These are phyloP conservation scores for Fusarium sp. DNA, from an alignment of 2,329 filamentous ascomycete species.

Conservation along the genomic window DNA sequence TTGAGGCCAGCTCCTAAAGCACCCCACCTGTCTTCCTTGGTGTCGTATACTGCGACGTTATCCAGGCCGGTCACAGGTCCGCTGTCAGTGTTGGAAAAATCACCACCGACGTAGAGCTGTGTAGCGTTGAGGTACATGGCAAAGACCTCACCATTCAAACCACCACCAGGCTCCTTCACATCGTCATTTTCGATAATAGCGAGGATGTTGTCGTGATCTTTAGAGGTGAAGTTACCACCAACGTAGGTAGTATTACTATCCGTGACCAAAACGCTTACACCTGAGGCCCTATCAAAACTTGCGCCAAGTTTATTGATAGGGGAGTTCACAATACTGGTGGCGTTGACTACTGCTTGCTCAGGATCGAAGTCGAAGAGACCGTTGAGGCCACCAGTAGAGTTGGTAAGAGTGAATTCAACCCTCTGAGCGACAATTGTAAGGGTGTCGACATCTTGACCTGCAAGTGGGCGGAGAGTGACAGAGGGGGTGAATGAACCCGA, in stretches of 20 bases:
- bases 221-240: constrained; percentile 84
- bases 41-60: constrained; percentile 81
- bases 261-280: constrained; percentile 74
- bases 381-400: constrained; percentile 83
- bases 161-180: constrained; percentile 71
- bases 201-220: constrained; percentile 78
- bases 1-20: constrained; percentile 87
- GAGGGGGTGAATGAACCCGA: constrained; percentile 79
- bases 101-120: constrained; percentile 82
- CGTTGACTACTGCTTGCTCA: constrained; percentile 58
- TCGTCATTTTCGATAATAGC: constrained; percentile 73
- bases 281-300: constrained; percentile 72
- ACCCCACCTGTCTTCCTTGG: constrained; percentile 74
- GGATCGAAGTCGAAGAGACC: constrained; percentile 92
- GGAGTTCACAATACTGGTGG: constrained; percentile 73
- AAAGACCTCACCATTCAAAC: constrained; percentile 82
- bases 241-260: constrained; percentile 75
- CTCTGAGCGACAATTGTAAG: constrained; percentile 90
- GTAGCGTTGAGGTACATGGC: constrained; percentile 74
- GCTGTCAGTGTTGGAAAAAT: constrained; percentile 79
- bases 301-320: constrained; percentile 80
- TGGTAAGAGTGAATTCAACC: constrained; percentile 79
- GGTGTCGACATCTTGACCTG: constrained; percentile 67
- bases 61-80: constrained; percentile 71
- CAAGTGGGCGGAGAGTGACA: constrained; percentile 78